Evolutionary conservation across 768 basidiomycete species (phyloP).

Genomic region (Suillus weaverae): DNA sequence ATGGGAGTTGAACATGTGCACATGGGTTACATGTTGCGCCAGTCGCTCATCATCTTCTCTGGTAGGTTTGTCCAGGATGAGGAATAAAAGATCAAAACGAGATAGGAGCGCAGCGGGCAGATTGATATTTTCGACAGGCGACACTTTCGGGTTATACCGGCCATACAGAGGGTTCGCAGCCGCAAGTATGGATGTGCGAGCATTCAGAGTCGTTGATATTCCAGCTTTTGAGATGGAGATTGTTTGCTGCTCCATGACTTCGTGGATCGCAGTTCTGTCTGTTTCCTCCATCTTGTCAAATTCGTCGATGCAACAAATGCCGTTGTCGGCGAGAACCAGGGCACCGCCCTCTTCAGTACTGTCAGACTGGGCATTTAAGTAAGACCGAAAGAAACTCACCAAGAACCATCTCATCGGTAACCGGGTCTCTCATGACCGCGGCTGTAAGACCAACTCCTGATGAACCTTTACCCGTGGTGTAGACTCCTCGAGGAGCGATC

Average conservation of each 20-base stretch:
- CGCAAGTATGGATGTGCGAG: slow-evolving; percentile 94
- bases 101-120: slow-evolving; percentile 95
- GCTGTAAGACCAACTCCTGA: slow-evolving; percentile 99
- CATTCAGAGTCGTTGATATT: slow-evolving; percentile 97
- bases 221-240: slow-evolving; percentile 99
- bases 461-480: slow-evolving; percentile 97
- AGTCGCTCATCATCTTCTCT: slow-evolving; percentile 95
- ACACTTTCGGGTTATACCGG: slow-evolving; percentile 96
- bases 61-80: slow-evolving; percentile 94
- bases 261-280: slow-evolving; percentile 97
- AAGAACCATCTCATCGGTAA: slow-evolving; percentile 98
- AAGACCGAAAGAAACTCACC: slow-evolving; percentile 54
- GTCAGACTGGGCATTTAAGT: slow-evolving; percentile 12
- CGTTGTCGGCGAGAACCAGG: slow-evolving; percentile 98
- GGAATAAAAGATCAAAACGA: slow-evolving; percentile 93
- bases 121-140: slow-evolving; percentile 99
- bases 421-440: slow-evolving; percentile 98
- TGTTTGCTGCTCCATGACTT: slow-evolving; percentile 99
- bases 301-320: slow-evolving; percentile 99
- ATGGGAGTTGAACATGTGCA: slow-evolving; percentile 94
- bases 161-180: slow-evolving; percentile 98
- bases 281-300: slow-evolving; percentile 99
- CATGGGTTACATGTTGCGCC: slow-evolving; percentile 95
- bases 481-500: slow-evolving; percentile 95
- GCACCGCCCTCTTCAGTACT: slow-evolving; percentile 87